These are phyloP conservation scores for Arthrinium puccinioides DNA, from an alignment of 2,329 filamentous ascomycete genomes.

Conservation along the genomic window DNA sequence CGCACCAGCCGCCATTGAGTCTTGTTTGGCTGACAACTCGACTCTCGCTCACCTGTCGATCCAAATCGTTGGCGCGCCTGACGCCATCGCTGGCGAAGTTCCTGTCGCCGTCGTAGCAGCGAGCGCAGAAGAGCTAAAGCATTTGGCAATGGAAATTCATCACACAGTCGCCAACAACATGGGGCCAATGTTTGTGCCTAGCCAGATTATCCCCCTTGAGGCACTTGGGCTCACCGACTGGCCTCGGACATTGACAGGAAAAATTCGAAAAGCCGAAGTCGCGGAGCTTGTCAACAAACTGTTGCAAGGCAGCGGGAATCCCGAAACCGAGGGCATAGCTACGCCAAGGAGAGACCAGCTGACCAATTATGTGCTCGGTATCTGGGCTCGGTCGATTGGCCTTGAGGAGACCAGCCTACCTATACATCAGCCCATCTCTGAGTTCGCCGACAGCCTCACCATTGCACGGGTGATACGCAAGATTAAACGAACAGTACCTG, in stretches of 20 bases:
- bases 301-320: background rate
- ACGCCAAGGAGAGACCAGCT: background rate
- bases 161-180: constrained; percentile 2
- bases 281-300: constrained; percentile 3
- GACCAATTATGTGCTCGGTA: background rate
- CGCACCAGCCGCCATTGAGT: constrained; percentile 4
- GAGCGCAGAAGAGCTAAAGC: background rate
- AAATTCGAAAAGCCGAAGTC: constrained; percentile 5
- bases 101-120: constrained; percentile 2
- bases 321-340: background rate
- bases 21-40: background rate
- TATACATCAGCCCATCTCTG: constrained; percentile 1
- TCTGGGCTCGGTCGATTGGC: constrained; percentile 4
- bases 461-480: constrained; percentile 1
- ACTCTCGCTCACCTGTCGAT: background rate
- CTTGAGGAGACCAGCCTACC: constrained; percentile 1
- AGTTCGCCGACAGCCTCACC: constrained; percentile 6
- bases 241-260: constrained; percentile 5
- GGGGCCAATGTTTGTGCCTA: constrained; percentile 4
- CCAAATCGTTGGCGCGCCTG: constrained; percentile 2
- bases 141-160: background rate
- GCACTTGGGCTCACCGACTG: constrained; percentile 1
- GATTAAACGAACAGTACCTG: background rate
- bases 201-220: constrained; percentile 3
- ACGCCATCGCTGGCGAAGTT: constrained; percentile 5